Percentiles rank a stretch among this genome's conserved stretches.
These are phyloP conservation scores for Akanthomyces lecanii DNA, from an alignment of 2,329 filamentous ascomycete genomes.

Conservation along the genomic window DNA sequence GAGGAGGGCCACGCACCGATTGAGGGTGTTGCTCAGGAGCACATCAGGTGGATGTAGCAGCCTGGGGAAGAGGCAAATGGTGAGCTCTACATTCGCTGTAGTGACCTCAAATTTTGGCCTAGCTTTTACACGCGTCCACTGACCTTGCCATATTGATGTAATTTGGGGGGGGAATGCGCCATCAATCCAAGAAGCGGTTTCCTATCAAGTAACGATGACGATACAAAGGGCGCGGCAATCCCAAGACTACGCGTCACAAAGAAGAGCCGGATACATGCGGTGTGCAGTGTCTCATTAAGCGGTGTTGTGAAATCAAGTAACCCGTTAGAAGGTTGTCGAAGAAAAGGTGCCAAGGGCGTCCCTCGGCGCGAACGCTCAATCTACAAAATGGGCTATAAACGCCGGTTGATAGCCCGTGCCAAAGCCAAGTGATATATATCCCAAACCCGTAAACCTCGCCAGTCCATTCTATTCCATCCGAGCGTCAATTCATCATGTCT, in stretches of 20 bases:
- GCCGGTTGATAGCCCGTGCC: conserved; percentile 23
- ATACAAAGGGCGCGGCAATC: not conserved
- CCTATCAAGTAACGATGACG: too few relatives aligned
- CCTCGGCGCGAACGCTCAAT: conserved; percentile 19
- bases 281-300: conserved; percentile 6
- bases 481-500: conserved; percentile 10
- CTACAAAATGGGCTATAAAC: conserved; percentile 26
- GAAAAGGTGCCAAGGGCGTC: conserved; percentile 5
- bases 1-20: too few relatives aligned
- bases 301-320: conserved; percentile 3
- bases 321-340: not conserved
- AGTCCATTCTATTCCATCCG: conserved; percentile 27
- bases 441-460: conserved; percentile 20
- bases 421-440: conserved; percentile 28
- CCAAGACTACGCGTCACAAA: not conserved
- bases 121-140: too few relatives aligned
- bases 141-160: too few relatives aligned
- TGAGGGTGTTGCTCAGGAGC: too few relatives aligned
- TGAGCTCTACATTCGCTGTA: too few relatives aligned
- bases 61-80: too few relatives aligned
- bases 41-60: too few relatives aligned
- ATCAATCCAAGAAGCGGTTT: too few relatives aligned
- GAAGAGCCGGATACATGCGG: not conserved
- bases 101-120: too few relatives aligned
- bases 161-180: too few relatives aligned